Conservation (phyloP, 2,329 filamentous ascomycete genomes). For the Sclerotiophoma versabilis region DNA sequence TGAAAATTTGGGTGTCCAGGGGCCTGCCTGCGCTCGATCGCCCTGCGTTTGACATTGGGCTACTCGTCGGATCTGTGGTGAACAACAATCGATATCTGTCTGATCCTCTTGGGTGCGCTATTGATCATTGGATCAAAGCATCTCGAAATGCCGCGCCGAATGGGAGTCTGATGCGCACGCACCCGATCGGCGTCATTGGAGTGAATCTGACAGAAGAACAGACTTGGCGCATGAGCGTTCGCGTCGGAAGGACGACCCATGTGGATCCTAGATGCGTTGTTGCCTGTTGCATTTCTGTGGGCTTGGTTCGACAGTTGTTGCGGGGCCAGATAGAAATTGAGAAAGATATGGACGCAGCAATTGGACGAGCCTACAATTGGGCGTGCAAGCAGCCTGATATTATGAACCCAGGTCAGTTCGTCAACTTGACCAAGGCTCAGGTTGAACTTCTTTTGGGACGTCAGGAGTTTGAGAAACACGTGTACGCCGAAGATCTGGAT, state of each 20-base stretch:
- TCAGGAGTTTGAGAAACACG: conserved; percentile 54
- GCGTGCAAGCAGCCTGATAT: conserved; percentile 38
- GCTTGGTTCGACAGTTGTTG: conserved; percentile 56
- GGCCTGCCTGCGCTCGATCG: conserved; percentile 58
- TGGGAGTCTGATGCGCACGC: conserved; percentile 62
- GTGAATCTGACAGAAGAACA: conserved; percentile 51
- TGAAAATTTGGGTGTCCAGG: conserved; percentile 58
- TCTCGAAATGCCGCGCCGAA: conserved; percentile 57
- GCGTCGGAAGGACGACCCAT: conserved; percentile 57
- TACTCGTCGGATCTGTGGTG: conserved; percentile 57
- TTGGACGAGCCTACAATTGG: conserved; percentile 54
- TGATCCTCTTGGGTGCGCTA: conserved; percentile 52
- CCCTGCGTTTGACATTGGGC: conserved; percentile 58
- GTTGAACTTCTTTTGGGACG: conserved; percentile 45
- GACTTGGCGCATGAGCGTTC: conserved; percentile 54
- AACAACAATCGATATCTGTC: conserved; percentile 49
- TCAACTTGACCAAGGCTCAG: conserved; percentile 32
- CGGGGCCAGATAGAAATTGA: conserved; percentile 55
- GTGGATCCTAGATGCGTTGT: conserved; percentile 61
- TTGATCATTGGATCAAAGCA: conserved; percentile 52
- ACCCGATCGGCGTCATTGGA: conserved; percentile 60
- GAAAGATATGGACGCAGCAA: conserved; percentile 51
- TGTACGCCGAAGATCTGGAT: conserved; percentile 47
- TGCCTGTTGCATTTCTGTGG: conserved; percentile 58
- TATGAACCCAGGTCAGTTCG: conserved; percentile 33